phyloP scores from a whole-genome alignment of 805 yeast species.

The Candida ulmi region DNA sequence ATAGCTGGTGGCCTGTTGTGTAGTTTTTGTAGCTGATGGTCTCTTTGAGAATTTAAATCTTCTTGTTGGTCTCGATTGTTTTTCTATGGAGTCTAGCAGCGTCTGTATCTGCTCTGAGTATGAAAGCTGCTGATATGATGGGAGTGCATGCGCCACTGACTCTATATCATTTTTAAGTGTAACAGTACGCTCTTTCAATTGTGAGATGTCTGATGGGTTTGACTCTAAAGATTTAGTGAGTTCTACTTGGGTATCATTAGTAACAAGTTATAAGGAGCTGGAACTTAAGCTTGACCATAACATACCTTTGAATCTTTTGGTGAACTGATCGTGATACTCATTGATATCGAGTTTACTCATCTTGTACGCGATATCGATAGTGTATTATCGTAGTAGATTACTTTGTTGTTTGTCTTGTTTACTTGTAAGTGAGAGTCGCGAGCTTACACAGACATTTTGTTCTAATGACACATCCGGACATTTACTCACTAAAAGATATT shows the following conservation, averaged over 20 bases:
- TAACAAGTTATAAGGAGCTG: not conserved
- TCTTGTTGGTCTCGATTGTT: slow-evolving; percentile 2
- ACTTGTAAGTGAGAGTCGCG: too few relatives aligned
- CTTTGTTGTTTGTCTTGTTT: not conserved
- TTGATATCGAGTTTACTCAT: slow-evolving; percentile 5
- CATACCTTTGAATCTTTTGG: slow-evolving; percentile 6
- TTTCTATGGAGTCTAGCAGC: slow-evolving; percentile 3
- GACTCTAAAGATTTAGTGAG: not conserved
- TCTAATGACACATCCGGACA: not conserved
- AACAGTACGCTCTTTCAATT: not conserved
- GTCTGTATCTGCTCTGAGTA: slow-evolving; percentile 14
- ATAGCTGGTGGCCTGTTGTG: not conserved
- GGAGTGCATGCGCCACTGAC: slow-evolving; percentile 13
- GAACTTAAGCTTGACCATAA: too few relatives aligned
- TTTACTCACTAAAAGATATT: too few relatives aligned
- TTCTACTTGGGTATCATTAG: not conserved
- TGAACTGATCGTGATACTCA: slow-evolving; percentile 8
- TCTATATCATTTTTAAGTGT: slow-evolving; percentile 11
- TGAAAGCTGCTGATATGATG: slow-evolving; percentile 16
- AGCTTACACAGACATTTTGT: too few relatives aligned
- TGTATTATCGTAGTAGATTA: too few relatives aligned
- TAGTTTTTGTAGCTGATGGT: slow-evolving; percentile 4
- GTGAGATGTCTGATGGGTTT: not conserved
- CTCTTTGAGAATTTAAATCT: slow-evolving; percentile 4
- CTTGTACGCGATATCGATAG: not conserved